Evolutionary conservation across 371 early-diverging fungal species (phyloP), one percentile per base, ranked within the genome.

Genomic region (Phascolomyces articulosus): DNA sequence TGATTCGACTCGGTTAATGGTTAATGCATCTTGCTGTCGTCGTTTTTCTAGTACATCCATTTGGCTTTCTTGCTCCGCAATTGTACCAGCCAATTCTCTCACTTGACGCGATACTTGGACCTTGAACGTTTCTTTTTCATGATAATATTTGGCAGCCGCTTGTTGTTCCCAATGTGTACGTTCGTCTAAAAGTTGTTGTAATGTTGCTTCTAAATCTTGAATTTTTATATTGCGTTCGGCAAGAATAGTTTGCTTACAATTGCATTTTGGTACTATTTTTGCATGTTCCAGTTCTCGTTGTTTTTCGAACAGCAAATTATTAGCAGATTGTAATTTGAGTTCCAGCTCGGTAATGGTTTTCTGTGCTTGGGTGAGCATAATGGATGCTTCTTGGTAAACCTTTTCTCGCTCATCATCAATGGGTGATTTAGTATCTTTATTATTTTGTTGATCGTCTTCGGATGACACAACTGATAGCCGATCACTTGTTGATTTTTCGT

Each of bases 91-190:
- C 40, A 69, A 40, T 40, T 41, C 26, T 9, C 69, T 54, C 47
- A 61, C 23, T 40, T 69, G 57, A 11, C 69, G 69, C 4, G 69
- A 61, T 13, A 61, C 18, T 27, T 65, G 61, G 11, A 69, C 59
- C 24, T 65, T 47, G 54, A 41, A 59, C 21, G 38, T 51, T 29
- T 58, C 53, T 24, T 55, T 63, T 55, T 63, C 65, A 13, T 65
- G 49, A 40, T 24, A 26, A 20, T 64, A 56, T 29, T 20, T 11
- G 13, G 56, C 27, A 13, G 57, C 26, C 9, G 47, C 31, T 31
- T 65, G 29, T 16, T 59, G 51, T 34, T 27, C 53, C 53, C 51
- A 51, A 7, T 21, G 27, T 27, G 11, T 11, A 9, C 54, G 51
- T 6, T 58, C 65, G 31, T 40, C 24, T 47, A 28, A 23, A 15